Conservation (phyloP, 768 basidiomycete species). For the Auricularia sp. region DNA sequence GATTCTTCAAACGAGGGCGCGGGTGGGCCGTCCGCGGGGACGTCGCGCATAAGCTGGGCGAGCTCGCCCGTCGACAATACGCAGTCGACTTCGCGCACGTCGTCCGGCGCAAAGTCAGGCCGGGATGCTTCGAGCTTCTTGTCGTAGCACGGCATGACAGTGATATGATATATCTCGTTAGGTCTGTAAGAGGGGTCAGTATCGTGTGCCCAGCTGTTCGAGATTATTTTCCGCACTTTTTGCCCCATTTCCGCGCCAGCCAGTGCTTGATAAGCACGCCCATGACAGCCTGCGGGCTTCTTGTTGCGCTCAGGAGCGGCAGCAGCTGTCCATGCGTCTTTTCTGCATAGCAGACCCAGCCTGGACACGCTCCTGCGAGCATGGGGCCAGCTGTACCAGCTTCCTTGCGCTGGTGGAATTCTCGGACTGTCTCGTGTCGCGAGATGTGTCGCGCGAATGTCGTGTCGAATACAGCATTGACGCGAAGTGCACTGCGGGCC, state of each 20-base stretch:
- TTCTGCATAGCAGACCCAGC: slow-evolving; percentile 99
- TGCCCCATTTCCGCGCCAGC: slow-evolving; percentile 59
- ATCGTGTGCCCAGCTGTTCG: not conserved
- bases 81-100: slow-evolving; percentile 90
- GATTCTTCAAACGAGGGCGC: slow-evolving; percentile 8
- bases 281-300: slow-evolving; percentile 93
- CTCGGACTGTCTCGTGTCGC: slow-evolving; percentile 68
- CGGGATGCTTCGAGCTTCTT: slow-evolving; percentile 98
- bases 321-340: slow-evolving; percentile 93
- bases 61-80: slow-evolving; percentile 96
- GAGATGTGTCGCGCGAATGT: slow-evolving; percentile 88
- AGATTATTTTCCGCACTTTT: slow-evolving; percentile 41
- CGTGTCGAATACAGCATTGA: slow-evolving; percentile 78
- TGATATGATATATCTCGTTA: slow-evolving; percentile 85
- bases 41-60: slow-evolving; percentile 68
- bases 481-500: slow-evolving; percentile 44
- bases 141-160: slow-evolving; percentile 99
- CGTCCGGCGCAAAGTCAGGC: slow-evolving; percentile 79
- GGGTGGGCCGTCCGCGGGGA: not conserved
- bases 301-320: slow-evolving; percentile 77
- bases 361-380: slow-evolving; percentile 93
- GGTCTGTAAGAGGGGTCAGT: slow-evolving; percentile 40
- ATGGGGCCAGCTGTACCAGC: slow-evolving; percentile 48
- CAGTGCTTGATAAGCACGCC: slow-evolving; percentile 88
- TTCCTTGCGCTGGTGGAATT: slow-evolving; percentile 66